Evolutionary conservation across 176 grass and related monocot genomes (phyloP), one percentile per base, ranked within the genome.

Genomic region (Carex cristatella): DNA sequence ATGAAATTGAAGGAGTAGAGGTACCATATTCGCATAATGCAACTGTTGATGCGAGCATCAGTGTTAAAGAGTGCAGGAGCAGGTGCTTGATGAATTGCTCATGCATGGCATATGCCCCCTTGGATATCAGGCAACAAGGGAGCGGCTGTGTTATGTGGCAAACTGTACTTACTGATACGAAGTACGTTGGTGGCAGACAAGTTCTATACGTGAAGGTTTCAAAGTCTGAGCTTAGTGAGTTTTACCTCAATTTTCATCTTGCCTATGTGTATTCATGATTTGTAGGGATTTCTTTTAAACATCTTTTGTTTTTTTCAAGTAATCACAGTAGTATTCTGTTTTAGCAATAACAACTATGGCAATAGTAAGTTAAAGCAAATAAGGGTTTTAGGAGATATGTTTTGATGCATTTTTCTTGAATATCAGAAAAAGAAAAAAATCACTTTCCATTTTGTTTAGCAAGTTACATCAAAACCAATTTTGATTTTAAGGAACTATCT

Each of bases 151-250:
- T 49, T 49, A 49, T 49, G 46, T 49, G 46, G 46, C 46, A 49
- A 49, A 81, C 5, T 87, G 83, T 61, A 61, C 87, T 94, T 54
- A 28, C 86, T 14, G 91, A 95, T 55, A 74, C 19, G 0, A 83
- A 13, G 65, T 65, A 57, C 9, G 27, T 80, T 58, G 49, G 32
- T 2, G 44, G 49, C 12, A 87, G 80, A 2, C 87, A 93, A 67
- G 85, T 85, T 65, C 71, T 94, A n/a, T 86, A 90, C 40, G 67
- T 96, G 38, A 84, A 86, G 32, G 80, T 89, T 13, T 74, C 84
- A 15, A 54, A 69, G 53, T 87, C 78, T 58, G 86, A 88, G 2
- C n/a, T 85, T 3, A 87, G 89, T 91, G 82, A 13, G 14, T 48
- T 37, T 61, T 62, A n/a, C 49, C 18, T 79, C 23, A 4, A 1